Percentiles rank a stretch among this genome's conserved stretches.
Evolutionary conservation across 495 filamentous ascomycete genomes (phyloP).

Genomic region (Tuber melanosporum): DNA sequence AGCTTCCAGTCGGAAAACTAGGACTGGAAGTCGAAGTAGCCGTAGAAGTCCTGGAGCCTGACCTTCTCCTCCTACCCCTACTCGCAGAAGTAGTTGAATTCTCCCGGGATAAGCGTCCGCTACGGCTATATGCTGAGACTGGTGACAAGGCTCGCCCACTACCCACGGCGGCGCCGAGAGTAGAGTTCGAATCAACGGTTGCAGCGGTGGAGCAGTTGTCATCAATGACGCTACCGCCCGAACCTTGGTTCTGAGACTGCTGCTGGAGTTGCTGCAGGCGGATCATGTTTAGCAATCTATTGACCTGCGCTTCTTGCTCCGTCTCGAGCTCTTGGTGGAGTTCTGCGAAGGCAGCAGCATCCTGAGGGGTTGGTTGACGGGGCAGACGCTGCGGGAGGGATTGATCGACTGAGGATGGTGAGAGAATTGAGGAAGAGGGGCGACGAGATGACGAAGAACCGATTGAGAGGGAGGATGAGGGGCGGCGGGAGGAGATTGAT

Average conservation of each 20-base stretch:
- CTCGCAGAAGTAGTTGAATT: conserved; percentile 17
- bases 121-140: conserved; percentile 41
- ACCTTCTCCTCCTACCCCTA: conserved; percentile 19
- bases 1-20: conserved; percentile 41
- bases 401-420: conserved; percentile 21
- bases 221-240: conserved; percentile 49
- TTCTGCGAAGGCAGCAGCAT: conserved; percentile 78
- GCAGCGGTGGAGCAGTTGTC: conserved; percentile 49
- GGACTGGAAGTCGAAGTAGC: conserved; percentile 54
- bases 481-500: conserved; percentile 27
- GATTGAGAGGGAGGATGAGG: conserved; percentile 33
- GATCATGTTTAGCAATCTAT: conserved; percentile 83
- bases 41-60: conserved; percentile 50
- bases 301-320: conserved; percentile 94
- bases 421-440: conserved; percentile 31
- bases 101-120: conserved; percentile 33
- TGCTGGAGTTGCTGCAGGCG: conserved; percentile 78
- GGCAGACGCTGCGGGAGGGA: conserved; percentile 42
- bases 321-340: conserved; percentile 91
- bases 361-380: conserved; percentile 46
- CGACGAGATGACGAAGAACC: conserved; percentile 34
- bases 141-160: conserved; percentile 51
- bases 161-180: conserved; percentile 46
- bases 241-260: conserved; percentile 45
- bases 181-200: conserved; percentile 63